These are phyloP conservation scores for Apiotrichum veenhuisii DNA, from an alignment of 1,284 basidiomycete species.

Conservation along the genomic window DNA sequence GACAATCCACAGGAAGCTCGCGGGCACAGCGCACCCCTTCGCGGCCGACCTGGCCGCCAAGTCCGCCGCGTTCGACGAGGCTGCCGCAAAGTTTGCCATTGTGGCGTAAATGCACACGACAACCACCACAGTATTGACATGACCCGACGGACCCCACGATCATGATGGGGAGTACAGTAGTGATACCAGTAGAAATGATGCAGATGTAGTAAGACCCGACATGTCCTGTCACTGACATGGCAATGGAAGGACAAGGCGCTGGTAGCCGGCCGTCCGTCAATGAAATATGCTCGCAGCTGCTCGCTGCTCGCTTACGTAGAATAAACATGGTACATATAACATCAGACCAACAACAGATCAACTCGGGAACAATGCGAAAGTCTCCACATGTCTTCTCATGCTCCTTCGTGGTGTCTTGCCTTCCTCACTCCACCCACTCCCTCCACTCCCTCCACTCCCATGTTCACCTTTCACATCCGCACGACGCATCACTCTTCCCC, in stretches of 20 bases:
- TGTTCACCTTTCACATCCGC: no score
- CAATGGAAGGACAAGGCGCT: no score
- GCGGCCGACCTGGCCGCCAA: conserved; percentile 42
- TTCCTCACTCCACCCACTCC: no score
- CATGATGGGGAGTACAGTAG: not conserved
- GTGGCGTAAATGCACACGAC: conserved; percentile 24
- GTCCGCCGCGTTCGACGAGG: conserved; percentile 56
- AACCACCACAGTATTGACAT: not conserved
- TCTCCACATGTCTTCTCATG: not conserved
- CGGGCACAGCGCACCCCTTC: conserved; percentile 39
- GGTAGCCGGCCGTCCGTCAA: no score
- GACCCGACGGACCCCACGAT: no score
- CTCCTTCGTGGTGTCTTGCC: not conserved
- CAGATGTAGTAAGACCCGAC: not conserved
- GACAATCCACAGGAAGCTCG: conserved; percentile 33
- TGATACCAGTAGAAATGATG: conserved; percentile 4
- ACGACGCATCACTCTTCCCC: not conserved
- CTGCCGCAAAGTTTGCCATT: conserved; percentile 59
- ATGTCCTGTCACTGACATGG: no score
- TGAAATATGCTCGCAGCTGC: no score
- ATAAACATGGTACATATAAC: not conserved
- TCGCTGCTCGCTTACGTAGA: no score
- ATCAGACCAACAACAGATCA: not conserved
- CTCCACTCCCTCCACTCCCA: no score
- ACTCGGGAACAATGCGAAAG: not conserved